Evolutionary conservation across 371 early-diverging fungal genomes (phyloP), one percentile per base, ranked within the genome.

Genomic region (Quaeritorhiza haematococci): DNA sequence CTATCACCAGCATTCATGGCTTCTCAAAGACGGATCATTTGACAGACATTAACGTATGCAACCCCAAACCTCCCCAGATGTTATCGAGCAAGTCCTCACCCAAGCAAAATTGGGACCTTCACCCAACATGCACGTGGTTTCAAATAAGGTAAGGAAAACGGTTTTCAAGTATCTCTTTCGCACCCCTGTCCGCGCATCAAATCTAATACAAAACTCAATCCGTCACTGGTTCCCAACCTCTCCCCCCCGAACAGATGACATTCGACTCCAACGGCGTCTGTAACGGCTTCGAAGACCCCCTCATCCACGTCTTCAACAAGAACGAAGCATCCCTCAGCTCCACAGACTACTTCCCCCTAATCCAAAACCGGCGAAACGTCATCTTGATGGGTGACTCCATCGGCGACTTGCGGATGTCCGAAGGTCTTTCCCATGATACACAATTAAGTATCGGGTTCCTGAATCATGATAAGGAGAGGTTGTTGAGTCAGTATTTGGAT

Each of bases 241-340:
- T n/a, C n/a, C n/a, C 17, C 63, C 68, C n/a, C n/a, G n/a, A n/a
- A n/a, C n/a, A n/a, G 70, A 85, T 90, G 87, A 58, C 68, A 2
- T 87, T 88, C 64, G 69, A 85, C 55, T 63, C 79, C 48, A 74
- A 73, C 15, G 74, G 63, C 26, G 54, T 75, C 2, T 79, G 76
- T 45, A 73, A 72, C 17, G 77, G 63, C 5, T 88, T 90, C 54
- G 64, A 74, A 35, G 83, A 78, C 2, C 88, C 87, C 0, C 35
- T 87, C 44, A 86, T 88, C 46, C 89, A 90, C 67, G 75, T 83
- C 0, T 83, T 88, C 62, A 90, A 88, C 79, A 90, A 90, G 75
- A 75, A 79, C 48, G 87, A 87, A 59, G 75, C 86, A 32, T 49
- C 50, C 21, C 55, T 48, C n/a, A n/a, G n/a, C n/a, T n/a, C n/a